A percentile compares a stretch with the other conserved stretches of the same genome.
Evolutionary conservation across 257 asterid genomes (phyloP).

Genomic region (Capsicum pubescens): DNA sequence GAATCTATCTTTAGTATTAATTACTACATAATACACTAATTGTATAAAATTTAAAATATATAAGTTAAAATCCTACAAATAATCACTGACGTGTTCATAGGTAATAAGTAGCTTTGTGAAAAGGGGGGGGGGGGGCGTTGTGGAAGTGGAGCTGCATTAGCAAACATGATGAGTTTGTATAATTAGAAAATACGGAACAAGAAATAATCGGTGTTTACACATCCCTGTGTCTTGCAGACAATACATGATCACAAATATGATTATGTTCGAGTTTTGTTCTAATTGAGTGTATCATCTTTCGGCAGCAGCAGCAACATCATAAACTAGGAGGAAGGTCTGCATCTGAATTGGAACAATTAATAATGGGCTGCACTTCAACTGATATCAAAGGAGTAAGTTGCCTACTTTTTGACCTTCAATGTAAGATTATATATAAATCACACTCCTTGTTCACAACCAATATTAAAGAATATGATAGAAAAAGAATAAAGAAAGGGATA

Average conservation of each 20-base stretch:
- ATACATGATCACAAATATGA: conserved; percentile 74
- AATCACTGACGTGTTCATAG: neutral
- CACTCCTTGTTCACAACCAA: neutral
- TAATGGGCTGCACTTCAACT: conserved; percentile 92
- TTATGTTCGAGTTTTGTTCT: conserved; percentile 45
- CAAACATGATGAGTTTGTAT: conserved; percentile 12
- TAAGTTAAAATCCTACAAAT: neutral
- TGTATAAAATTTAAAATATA: neutral
- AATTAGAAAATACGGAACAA: conserved; percentile 40
- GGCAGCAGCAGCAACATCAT: conserved; percentile 67
- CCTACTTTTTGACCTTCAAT: conserved; percentile 41
- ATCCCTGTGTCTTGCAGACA: conserved; percentile 54
- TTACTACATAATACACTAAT: too few species aligned
- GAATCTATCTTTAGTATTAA: too few species aligned
- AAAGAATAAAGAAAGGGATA: neutral
- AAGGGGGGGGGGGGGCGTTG: too few species aligned
- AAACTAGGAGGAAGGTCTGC: conserved; percentile 82
- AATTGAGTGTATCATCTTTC: conserved; percentile 42
- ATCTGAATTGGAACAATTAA: conserved; percentile 94
- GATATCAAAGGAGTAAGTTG: conserved; percentile 76
- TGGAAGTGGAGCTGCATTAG: neutral
- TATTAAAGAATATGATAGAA: neutral
- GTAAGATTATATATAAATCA: conserved; percentile 15
- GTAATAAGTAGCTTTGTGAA: neutral
- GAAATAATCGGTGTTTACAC: conserved; percentile 46